Evolutionary conservation across 306 rosid species (phyloP), one percentile per base, ranked within the genome.

Genomic region (Pyrus pyrifolia): DNA sequence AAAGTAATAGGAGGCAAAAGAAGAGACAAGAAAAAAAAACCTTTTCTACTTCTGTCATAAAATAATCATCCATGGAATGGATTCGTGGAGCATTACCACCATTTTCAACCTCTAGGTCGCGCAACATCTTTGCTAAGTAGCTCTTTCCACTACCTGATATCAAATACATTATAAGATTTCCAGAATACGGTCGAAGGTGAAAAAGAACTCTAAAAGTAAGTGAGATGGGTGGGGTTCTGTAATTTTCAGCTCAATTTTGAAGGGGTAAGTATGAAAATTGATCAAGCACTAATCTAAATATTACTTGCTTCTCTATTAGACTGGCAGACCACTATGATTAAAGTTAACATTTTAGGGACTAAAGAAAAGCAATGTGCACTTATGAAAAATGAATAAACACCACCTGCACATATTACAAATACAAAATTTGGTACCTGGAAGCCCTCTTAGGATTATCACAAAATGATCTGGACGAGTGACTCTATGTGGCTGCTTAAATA

Each of bases 1-100:
- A 58, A 17, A 72, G 40, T 38, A 44, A 22, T 1, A 73, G 40
- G 58, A 35, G 68, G 60, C 70, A 49, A 57, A 27, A 73, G 57
- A 38, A 51, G 61, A 62, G 70, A 75, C 70, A 66, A 45, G 76
- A 45, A 67, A 69, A 10, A 92, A 69, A 10, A 80, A 92, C 99
- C 97, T 92, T 95, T 83, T 95, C 99, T 77, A 95, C 97, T 86
- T 95, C 99, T 19, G 93, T 86, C 93, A 95, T 92, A 80, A 92
- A 95, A 84, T 95, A 95, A 85, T 95, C 97, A 72, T 95, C 99
- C 96, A 95, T 90, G 33, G 99, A 92, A 87, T 95, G 97, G 83
- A 92, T 91, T 35, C 99, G 90, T 30, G 99, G 99, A 79, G 96
- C 97, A 76, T 83, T 83, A 78, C 96, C 93, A 25, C 97, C 96